These are phyloP conservation scores for Blechomonas ayalai DNA, from an alignment of 208 protist species.

Conservation along the genomic window DNA sequence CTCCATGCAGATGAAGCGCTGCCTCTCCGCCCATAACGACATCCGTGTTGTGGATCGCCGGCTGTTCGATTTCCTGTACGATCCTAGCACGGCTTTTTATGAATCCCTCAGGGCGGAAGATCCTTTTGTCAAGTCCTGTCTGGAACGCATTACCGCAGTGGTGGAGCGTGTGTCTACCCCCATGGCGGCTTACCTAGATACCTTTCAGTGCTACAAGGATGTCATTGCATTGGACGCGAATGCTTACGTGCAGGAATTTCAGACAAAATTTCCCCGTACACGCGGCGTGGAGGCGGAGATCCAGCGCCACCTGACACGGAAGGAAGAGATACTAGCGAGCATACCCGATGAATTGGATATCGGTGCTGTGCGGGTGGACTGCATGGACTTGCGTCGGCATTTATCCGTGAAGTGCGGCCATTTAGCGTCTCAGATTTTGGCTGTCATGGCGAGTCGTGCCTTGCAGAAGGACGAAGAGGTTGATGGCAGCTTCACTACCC, in stretches of 20 bases:
- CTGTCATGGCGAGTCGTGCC: conserved; percentile 69
- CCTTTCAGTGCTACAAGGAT: conserved; percentile 58
- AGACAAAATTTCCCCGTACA: conserved; percentile 51
- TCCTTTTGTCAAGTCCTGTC: conserved; percentile 42
- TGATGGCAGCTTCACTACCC: conserved; percentile 49
- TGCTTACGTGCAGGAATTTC: conserved; percentile 65
- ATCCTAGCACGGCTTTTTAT: conserved; percentile 68
- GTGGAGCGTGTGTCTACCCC: conserved; percentile 32
- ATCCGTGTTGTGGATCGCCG: conserved; percentile 86
- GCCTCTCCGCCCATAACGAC: conserved; percentile 57
- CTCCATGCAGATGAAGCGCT: conserved; percentile 66
- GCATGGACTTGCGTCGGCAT: conserved; percentile 56
- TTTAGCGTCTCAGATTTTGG: conserved; percentile 45
- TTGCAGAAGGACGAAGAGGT: conserved; percentile 63
- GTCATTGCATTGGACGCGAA: conserved; percentile 73
- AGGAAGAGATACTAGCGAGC: conserved; percentile 43
- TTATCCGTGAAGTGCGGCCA: conserved; percentile 75
- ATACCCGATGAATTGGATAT: conserved; percentile 66
- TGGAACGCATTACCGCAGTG: conserved; percentile 41
- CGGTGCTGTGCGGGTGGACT: conserved; percentile 76
- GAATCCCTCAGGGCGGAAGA: conserved; percentile 33
- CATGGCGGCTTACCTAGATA: conserved; percentile 68
- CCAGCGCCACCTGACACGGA: conserved; percentile 41
- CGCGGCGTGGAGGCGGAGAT: conserved; percentile 77
- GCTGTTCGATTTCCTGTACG: conserved; percentile 89